Conservation (phyloP, 345 rosid species). For the Bruguiera sexangula region DNA sequence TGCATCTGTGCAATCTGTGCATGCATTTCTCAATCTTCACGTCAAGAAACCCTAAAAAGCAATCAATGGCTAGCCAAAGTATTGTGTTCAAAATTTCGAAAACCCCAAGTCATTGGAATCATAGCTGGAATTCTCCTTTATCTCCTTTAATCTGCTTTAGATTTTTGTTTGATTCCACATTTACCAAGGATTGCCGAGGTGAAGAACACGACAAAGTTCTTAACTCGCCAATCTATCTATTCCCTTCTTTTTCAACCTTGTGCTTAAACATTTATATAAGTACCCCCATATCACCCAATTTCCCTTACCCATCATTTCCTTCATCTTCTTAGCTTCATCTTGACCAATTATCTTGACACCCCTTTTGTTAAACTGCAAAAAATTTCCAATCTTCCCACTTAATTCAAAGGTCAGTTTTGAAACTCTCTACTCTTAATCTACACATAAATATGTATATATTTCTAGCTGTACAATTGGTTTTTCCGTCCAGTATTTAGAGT, state of each 20-base stretch:
- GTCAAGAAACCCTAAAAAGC: constrained; percentile 26
- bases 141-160: constrained; percentile 32
- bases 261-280: constrained; percentile 40
- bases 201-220: constrained; percentile 51
- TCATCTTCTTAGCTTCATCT: neutral
- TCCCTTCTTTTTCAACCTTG: constrained; percentile 18
- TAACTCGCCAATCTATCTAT: constrained; percentile 38
- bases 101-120: constrained; percentile 32
- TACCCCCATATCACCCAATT: constrained; percentile 17
- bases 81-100: constrained; percentile 20
- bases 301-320: constrained; percentile 15
- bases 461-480: too few species aligned
- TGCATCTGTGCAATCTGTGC: constrained; percentile 5
- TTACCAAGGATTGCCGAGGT: constrained; percentile 46
- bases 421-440: too few species aligned
- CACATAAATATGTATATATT: too few species aligned
- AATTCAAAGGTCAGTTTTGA: neutral
- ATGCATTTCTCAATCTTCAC: constrained; percentile 19
- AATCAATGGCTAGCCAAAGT: constrained; percentile 13
- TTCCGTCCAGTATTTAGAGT: too few species aligned
- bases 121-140: constrained; percentile 33
- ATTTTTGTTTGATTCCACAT: constrained; percentile 28
- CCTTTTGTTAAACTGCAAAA: neutral
- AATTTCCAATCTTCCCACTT: too few species aligned
- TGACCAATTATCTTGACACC: neutral